Evolutionary conservation across 306 rosid species (phyloP), one percentile per base, ranked within the genome.

Genomic region (Elaeagnus macrophylla): DNA sequence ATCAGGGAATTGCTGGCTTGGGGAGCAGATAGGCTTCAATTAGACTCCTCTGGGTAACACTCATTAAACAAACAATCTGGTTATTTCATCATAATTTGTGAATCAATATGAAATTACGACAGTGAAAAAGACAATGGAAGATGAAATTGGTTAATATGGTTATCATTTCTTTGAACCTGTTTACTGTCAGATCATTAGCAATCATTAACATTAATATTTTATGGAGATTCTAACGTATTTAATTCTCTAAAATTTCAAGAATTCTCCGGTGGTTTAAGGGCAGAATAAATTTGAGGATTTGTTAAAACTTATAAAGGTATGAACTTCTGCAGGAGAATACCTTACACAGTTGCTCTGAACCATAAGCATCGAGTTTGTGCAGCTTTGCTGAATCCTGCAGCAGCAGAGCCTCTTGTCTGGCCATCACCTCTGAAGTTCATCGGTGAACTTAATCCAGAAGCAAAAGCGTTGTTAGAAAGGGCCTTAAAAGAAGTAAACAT

Each of bases 401-500:
- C 97, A 17, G 93, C 94, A 13, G 95, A 86, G 61, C 97, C 87
- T 1, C 89, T 89, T 46, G 93, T 89, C 58, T 89, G 97, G 97
- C 97, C 97, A 49, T 80, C 97, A 7, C 94, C 91, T 7, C 60
- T 89, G 56, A 82, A 85, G 77, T 82, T 89, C 74, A 85, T 89
- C 57, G 78, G 82, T n/a, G 87, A 89, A 75, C 93, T 89, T 57
- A 78, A 79, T 59, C 83, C 77, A 13, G 97, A 89, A 43, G 97
- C 95, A 12, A 89, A 85, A 61, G 83, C 80, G 53, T 63, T 89
- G 56, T 60, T 89, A 65, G 93, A 89, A 71, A 80, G 69, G 51
- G 97, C 95, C 11, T 80, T 89, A 74, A 71, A 69, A 53, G 95
- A 85, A 73, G 84, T 86, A 40, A 89, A 89, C 71, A 76, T 67